Percentiles rank a stretch among this genome's conserved stretches.
Evolutionary conservation across 176 grass and related monocot species (phyloP).

Genomic region (Oryza glumipatula): DNA sequence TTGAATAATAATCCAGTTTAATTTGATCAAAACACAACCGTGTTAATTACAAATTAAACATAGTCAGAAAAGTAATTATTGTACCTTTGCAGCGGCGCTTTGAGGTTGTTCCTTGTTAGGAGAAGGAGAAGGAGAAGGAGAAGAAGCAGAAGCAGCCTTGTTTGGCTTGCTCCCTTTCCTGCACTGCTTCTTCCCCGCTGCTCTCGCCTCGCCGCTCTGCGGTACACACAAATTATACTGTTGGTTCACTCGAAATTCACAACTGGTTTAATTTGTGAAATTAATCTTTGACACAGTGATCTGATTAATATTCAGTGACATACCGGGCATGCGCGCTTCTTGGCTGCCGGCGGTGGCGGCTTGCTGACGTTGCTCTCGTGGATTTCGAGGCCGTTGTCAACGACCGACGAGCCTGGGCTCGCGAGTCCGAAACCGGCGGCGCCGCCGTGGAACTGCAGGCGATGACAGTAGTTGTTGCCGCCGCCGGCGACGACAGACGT

Average conservation of each 20-base stretch:
- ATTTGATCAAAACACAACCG: not conserved
- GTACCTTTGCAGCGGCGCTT: conserved; percentile 82
- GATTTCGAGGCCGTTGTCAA: conserved; percentile 10
- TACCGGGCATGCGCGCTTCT: conserved; percentile 53
- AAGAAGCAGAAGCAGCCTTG: conserved; percentile 30
- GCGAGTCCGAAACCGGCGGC: conserved; percentile 46
- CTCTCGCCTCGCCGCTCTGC: conserved; percentile 51
- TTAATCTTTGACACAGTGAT: not conserved
- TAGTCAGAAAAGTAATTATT: not conserved
- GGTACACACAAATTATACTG: not conserved
- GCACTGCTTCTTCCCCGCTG: conserved; percentile 79
- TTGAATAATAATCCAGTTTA: not conserved
- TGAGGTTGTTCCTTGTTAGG: conserved; percentile 50
- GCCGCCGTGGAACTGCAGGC: not conserved
- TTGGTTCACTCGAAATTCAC: not conserved
- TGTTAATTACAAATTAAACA: not conserved
- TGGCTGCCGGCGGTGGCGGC: conserved; percentile 25
- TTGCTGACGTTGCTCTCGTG: conserved; percentile 47
- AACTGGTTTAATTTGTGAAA: not conserved
- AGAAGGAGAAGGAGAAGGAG: conserved; percentile 26
- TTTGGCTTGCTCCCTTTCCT: conserved; percentile 78
- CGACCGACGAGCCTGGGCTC: conserved; percentile 37
- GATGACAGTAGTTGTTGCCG: not conserved
- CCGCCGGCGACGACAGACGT: not conserved
- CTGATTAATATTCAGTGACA: too few species aligned